These are phyloP conservation scores for Clavariopsis aquatica DNA, from an alignment of 495 filamentous ascomycete species.

Conservation along the genomic window DNA sequence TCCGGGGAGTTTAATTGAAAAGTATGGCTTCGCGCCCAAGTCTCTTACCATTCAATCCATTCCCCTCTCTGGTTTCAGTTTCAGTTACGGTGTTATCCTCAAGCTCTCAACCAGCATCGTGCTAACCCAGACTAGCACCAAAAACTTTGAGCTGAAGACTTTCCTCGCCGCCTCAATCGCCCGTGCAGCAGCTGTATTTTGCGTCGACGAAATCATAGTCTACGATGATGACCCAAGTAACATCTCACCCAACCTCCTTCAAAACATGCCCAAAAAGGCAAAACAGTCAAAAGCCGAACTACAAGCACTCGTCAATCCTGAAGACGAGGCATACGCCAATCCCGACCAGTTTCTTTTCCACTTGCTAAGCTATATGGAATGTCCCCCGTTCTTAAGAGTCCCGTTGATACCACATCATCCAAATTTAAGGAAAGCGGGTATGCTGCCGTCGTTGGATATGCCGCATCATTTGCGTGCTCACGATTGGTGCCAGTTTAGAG, in stretches of 20 bases:
- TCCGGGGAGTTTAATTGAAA: conserved; percentile 60
- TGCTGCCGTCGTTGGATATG: conserved; percentile 71
- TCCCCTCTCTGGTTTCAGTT: no score
- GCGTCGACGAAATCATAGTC: conserved; percentile 74
- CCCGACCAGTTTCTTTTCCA: conserved; percentile 72
- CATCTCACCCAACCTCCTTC: conserved; percentile 6
- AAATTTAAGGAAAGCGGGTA: conserved; percentile 64
- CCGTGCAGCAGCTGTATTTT: conserved; percentile 71
- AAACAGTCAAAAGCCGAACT: conserved; percentile 24
- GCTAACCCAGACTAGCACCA: background rate
- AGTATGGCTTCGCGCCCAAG: conserved; percentile 47
- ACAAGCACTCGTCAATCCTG: conserved; percentile 47
- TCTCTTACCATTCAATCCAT: no score
- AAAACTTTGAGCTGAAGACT: conserved; percentile 58
- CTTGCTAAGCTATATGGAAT: conserved; percentile 72
- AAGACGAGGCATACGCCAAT: conserved; percentile 64
- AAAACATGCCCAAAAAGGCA: conserved; percentile 15
- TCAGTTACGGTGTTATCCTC: no score
- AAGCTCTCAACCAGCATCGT: background rate
- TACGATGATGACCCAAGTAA: conserved; percentile 60
- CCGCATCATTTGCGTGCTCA: conserved; percentile 68
- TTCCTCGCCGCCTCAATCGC: conserved; percentile 67
- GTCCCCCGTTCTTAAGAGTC: conserved; percentile 70
- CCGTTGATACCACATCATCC: conserved; percentile 69
- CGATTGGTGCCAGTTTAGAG: conserved; percentile 70